phyloP scores from a whole-genome alignment of 192 early-diverging fungal genomes.

The Coemansia sp. region DNA sequence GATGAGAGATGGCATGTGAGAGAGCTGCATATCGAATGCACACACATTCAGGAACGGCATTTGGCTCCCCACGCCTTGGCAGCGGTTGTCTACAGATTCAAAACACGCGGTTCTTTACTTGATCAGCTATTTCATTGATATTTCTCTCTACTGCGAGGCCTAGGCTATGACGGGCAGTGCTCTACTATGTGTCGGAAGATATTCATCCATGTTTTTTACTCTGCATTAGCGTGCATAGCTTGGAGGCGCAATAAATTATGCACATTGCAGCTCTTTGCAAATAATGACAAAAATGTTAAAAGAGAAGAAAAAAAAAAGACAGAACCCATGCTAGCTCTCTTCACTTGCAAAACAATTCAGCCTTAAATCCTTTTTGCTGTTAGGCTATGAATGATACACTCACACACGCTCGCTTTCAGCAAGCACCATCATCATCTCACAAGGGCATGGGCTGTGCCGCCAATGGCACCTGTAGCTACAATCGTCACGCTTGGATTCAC shows the following conservation, averaged over 20 bases:
- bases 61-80: too few relatives aligned
- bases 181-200: not conserved
- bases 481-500: slow-evolving; percentile 18
- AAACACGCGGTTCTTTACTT: too few relatives aligned
- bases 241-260: not conserved
- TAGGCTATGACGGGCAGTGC: not conserved
- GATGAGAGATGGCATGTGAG: too few relatives aligned
- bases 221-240: not conserved
- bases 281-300: not conserved
- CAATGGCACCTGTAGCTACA: slow-evolving; percentile 18
- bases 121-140: too few relatives aligned
- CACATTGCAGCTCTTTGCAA: not conserved
- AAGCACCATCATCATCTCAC: not conserved
- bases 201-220: not conserved
- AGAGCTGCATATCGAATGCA: too few relatives aligned
- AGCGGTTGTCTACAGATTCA: too few relatives aligned
- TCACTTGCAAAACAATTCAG: not conserved
- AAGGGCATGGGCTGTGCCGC: slow-evolving; percentile 13
- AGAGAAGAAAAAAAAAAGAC: not conserved
- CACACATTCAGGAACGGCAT: too few relatives aligned
- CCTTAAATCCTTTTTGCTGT: not conserved
- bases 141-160: not conserved
- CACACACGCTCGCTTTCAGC: not conserved
- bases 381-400: not conserved
- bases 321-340: not conserved